Evolutionary conservation across 2,329 filamentous ascomycete species (phyloP), one percentile per base, ranked within the genome.

Genomic region (Colletotrichum lentis): DNA sequence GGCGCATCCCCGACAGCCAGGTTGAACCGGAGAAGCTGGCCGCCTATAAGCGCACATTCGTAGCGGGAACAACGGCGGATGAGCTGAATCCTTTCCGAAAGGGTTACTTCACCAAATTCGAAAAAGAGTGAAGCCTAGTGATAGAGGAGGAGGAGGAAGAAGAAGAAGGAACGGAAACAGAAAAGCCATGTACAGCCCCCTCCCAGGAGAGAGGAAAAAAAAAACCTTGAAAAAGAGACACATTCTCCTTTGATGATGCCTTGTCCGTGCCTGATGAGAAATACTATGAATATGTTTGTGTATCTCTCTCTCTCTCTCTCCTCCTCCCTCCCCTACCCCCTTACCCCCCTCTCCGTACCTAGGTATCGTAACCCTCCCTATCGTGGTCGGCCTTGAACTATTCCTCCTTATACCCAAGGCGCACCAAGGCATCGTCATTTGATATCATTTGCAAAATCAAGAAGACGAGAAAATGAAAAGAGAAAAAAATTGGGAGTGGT

Each of bases 81-180:
- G 86, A 88, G 69, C 79, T 88, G 64, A 89, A 89, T 70, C 85
- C 86, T 8, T 89, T 89, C 73, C 84, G 86, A 55, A 82, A 83
- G 64, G 82, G 83, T 39, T 89, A 88, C 76, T 89, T 89, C 73
- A 83, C 79, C 68, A 83, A 83, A 62, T 88, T 88, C 72, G 80
- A 83, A 73, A 72, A 76, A 64, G 74, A 76, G 44, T n/a, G 64
- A 74, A 66, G 64, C 69, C 47, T 56, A 52, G 39, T 46, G 55
- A 65, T 54, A 63, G 64, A 39, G 43, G 56, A 54, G 20, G 44
- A 53, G n/a, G 41, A 39, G 11, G 18, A 35, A 5, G 31, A 47
- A 44, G 49, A 39, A 49, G 3, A 4, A 24, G 16, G 43, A 52
- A 47, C 44, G 44, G 24, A n/a, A 53, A n/a, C 4, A 47, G 39